Conservation (phyloP, 2,329 filamentous ascomycete species). For the Tolypocladium paradoxum region DNA sequence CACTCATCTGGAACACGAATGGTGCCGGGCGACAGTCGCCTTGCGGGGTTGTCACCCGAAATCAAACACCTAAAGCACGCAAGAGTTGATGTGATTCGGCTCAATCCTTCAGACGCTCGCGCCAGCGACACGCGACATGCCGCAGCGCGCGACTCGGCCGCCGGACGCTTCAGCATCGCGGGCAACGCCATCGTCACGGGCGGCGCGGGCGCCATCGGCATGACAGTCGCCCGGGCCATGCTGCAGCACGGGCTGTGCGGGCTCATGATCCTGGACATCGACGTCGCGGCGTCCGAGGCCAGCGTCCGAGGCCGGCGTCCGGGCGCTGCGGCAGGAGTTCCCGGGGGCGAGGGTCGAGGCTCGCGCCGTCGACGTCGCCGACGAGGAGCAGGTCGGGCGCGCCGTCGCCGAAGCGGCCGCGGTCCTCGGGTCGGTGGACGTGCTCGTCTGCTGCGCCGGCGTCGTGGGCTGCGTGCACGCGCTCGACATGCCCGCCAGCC, state of each 20-base stretch:
- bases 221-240: slow-evolving; percentile 49
- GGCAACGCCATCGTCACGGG: slow-evolving; percentile 36
- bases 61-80: no score
- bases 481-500: slow-evolving; percentile 27
- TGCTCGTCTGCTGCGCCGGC: slow-evolving; percentile 37
- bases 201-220: slow-evolving; percentile 20
- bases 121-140: not conserved
- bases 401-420: slow-evolving; percentile 4
- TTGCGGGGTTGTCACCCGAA: no score
- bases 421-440: slow-evolving; percentile 10
- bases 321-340: slow-evolving; percentile 8
- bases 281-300: slow-evolving; percentile 25
- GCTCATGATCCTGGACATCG: slow-evolving; percentile 50
- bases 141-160: slow-evolving; percentile 1
- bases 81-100: no score
- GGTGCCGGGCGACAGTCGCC: no score
- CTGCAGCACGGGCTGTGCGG: slow-evolving; percentile 56
- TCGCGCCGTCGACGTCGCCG: slow-evolving; percentile 9
- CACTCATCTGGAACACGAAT: no score
- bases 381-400: slow-evolving; percentile 6
- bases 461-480: slow-evolving; percentile 53
- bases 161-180: slow-evolving; percentile 18
- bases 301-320: slow-evolving; percentile 1
- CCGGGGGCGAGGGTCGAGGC: slow-evolving; percentile 7
- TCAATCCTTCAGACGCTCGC: no score